A percentile compares a stretch with the other conserved stretches of the same genome.
These are phyloP conservation scores for Aphanomyces invadans DNA, from an alignment of 352 stramenopile genomes.

Conservation along the genomic window DNA sequence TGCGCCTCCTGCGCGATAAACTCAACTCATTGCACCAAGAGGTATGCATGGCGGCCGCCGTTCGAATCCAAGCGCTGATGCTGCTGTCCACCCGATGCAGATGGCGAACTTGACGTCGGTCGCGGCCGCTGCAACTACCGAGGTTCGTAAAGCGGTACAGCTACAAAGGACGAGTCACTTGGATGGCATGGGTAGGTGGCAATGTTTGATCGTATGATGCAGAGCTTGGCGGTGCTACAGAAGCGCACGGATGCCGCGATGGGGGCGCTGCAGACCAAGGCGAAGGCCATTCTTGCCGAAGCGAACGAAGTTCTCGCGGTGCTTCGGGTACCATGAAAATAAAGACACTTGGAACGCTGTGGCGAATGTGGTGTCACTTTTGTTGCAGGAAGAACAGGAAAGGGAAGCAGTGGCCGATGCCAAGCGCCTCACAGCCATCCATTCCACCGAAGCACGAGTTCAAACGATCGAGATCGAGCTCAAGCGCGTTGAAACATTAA, in stretches of 20 bases:
- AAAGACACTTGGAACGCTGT: too few species aligned
- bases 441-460: conserved; percentile 3
- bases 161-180: too few species aligned
- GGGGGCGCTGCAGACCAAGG: not conserved
- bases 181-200: not conserved
- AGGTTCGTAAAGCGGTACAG: too few species aligned
- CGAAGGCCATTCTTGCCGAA: not conserved
- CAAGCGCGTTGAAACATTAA: not conserved
- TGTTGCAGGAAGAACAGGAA: conserved; percentile 21
- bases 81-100: too few species aligned
- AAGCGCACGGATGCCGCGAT: conserved; percentile 4
- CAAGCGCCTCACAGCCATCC: not conserved
- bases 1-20: conserved; percentile 19
- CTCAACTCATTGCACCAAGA: conserved; percentile 15
- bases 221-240: conserved; percentile 17
- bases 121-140: not conserved
- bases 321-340: too few species aligned
- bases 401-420: conserved; percentile 2
- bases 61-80: too few species aligned
- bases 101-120: conserved; percentile 10
- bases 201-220: conserved; percentile 21
- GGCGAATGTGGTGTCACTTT: too few species aligned
- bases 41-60: not conserved
- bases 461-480: not conserved
- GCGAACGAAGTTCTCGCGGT: conserved; percentile 12